Conservation (phyloP, 192 early-diverging fungal genomes). For the Backusella macrospora region DNA sequence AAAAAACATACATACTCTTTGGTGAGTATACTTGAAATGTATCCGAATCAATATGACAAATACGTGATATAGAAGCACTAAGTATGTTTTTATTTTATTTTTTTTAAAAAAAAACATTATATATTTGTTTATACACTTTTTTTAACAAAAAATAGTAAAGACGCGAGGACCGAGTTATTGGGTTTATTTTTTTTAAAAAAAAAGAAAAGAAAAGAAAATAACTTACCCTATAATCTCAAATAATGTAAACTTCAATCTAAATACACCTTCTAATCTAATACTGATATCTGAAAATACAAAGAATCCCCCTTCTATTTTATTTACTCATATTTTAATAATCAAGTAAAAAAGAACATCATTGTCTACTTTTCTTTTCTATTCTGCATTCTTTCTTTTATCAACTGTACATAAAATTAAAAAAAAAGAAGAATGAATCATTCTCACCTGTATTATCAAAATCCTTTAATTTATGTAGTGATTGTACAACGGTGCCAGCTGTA, state of each 20-base stretch:
- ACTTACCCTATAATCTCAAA: constrained; percentile 83
- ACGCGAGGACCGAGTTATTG: too few species aligned
- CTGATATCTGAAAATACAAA: constrained; percentile 96
- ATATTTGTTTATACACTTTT: too few species aligned
- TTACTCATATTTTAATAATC: too few species aligned
- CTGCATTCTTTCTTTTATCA: neutral
- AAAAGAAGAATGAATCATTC: neutral
- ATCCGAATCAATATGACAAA: constrained; percentile 12
- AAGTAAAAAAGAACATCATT: neutral
- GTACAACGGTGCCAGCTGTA: constrained; percentile 89
- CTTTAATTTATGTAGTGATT: constrained; percentile 84
- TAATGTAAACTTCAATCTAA: constrained; percentile 80
- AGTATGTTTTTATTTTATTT: too few species aligned
- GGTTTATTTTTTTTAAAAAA: neutral
- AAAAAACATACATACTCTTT: constrained; percentile 10
- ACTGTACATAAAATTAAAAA: too few species aligned
- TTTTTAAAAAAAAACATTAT: too few species aligned
- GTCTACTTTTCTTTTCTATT: neutral
- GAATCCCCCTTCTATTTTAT: constrained; percentile 76
- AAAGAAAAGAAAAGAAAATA: neutral
- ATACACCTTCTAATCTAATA: constrained; percentile 88
- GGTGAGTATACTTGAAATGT: constrained; percentile 20
- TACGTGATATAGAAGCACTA: neutral
- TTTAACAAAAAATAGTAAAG: too few species aligned
- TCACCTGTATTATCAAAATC: constrained; percentile 71